Evolutionary conservation across 805 yeast species (phyloP).

Genomic region (Candida stauntonica): DNA sequence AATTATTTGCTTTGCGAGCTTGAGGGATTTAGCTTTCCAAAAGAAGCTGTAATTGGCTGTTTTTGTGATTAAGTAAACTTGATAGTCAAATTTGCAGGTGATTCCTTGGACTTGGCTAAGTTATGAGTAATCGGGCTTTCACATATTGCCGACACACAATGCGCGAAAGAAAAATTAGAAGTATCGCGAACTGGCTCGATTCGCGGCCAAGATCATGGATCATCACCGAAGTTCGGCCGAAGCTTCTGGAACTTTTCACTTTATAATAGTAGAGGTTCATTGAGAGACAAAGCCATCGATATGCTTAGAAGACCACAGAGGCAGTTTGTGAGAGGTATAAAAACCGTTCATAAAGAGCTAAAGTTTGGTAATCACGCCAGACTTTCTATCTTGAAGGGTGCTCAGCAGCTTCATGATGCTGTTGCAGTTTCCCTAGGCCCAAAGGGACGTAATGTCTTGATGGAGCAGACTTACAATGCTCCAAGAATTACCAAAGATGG

Average conservation of each 20-base stretch:
- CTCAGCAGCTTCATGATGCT: constrained; percentile 91
- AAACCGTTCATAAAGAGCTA: constrained; percentile 72
- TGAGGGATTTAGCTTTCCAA: no score
- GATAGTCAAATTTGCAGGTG: background rate
- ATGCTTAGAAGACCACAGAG: constrained; percentile 7
- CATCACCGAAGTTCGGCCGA: no score
- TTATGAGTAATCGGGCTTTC: background rate
- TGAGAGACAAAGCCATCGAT: background rate
- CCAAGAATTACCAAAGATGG: constrained; percentile 99
- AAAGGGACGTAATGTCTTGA: constrained; percentile 93
- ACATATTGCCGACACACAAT: background rate
- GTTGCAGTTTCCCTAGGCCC: constrained; percentile 97
- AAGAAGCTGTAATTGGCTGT: no score
- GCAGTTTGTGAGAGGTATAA: constrained; percentile 18
- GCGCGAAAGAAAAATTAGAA: no score
- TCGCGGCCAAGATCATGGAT: no score
- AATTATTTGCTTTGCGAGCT: background rate
- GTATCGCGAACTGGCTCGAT: background rate
- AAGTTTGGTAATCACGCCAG: constrained; percentile 97
- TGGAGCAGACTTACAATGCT: constrained; percentile 94
- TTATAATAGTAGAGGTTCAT: background rate
- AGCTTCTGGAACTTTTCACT: background rate
- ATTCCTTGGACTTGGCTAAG: background rate
- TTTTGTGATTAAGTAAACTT: no score
- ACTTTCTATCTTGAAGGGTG: constrained; percentile 91